Conservation (phyloP, 495 filamentous ascomycete species). For the Tuber brumale region DNA sequence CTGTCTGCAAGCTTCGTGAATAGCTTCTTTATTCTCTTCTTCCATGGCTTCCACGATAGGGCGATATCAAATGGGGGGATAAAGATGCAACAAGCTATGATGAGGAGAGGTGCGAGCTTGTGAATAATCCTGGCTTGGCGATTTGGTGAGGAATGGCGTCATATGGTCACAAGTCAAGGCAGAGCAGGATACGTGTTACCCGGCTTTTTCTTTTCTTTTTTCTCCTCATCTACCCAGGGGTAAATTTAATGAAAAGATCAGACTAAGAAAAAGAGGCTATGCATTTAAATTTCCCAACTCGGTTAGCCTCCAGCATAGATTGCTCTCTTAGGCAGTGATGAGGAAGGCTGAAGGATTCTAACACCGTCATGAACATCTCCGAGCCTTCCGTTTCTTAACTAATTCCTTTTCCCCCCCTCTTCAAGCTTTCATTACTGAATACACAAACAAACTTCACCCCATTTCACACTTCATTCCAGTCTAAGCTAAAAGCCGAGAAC, state of each 20-base stretch:
- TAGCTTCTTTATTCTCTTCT: conserved; percentile 49
- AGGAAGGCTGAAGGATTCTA: background rate
- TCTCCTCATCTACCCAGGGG: background rate
- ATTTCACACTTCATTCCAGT: background rate
- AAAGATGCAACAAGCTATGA: background rate
- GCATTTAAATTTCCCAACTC: background rate
- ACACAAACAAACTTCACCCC: background rate
- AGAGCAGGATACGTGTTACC: background rate
- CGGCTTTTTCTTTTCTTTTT: background rate
- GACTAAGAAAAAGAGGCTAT: background rate
- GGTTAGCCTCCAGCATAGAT: background rate
- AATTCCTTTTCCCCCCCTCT: background rate
- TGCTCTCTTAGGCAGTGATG: background rate
- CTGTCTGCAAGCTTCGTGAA: conserved; percentile 84
- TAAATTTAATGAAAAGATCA: background rate
- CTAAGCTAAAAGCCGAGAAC: background rate
- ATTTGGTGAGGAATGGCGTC: background rate
- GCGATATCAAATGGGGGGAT: background rate
- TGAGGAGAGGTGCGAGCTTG: background rate
- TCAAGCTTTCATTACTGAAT: background rate
- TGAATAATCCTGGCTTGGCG: background rate
- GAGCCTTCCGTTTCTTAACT: background rate
- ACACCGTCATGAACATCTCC: background rate
- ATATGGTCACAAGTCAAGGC: background rate
- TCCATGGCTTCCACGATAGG: conserved; percentile 16